Evolutionary conservation across 2,329 filamentous ascomycete species (phyloP).

Genomic region (Cyphellophora europaea): DNA sequence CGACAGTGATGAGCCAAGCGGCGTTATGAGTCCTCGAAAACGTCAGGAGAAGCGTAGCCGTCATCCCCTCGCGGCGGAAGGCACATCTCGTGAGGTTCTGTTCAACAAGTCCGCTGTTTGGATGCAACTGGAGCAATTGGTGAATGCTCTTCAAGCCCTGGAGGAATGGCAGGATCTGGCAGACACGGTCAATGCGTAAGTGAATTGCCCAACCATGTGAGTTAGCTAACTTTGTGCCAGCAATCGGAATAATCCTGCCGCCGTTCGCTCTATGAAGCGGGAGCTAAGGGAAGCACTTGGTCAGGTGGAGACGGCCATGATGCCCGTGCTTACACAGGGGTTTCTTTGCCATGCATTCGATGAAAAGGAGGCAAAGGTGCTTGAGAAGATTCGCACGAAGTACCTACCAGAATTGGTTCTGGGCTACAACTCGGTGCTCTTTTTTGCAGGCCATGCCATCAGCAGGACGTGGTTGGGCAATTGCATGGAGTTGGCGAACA

Average conservation of each 20-base stretch:
- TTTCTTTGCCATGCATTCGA: constrained; percentile 47
- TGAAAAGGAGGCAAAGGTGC: constrained; percentile 49
- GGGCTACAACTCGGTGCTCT: constrained; percentile 71
- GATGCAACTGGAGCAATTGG: constrained; percentile 60
- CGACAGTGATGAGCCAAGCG: constrained; percentile 20
- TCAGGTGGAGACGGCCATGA: constrained; percentile 46
- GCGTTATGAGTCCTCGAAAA: constrained; percentile 18
- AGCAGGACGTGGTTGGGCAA: constrained; percentile 69
- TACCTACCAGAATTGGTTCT: constrained; percentile 83
- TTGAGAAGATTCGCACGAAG: constrained; percentile 57
- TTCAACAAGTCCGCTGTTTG: constrained; percentile 51
- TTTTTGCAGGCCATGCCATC: constrained; percentile 66
- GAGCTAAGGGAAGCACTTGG: constrained; percentile 48
- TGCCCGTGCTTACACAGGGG: constrained; percentile 49
- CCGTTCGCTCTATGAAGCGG: constrained; percentile 42
- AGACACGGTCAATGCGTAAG: constrained; percentile 34
- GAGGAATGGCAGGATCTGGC: constrained; percentile 55
- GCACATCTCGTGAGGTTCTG: constrained; percentile 33
- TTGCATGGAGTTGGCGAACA: constrained; percentile 75
- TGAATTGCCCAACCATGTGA: constrained; percentile 2
- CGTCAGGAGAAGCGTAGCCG: constrained; percentile 16
- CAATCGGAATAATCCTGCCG: constrained; percentile 22
- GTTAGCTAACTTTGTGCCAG: constrained; percentile 11
- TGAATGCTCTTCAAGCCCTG: constrained; percentile 56
- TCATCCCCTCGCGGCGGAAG: constrained; percentile 26